Evolutionary conservation across 768 basidiomycete species (phyloP).

Genomic region (Austroboletus festivus): DNA sequence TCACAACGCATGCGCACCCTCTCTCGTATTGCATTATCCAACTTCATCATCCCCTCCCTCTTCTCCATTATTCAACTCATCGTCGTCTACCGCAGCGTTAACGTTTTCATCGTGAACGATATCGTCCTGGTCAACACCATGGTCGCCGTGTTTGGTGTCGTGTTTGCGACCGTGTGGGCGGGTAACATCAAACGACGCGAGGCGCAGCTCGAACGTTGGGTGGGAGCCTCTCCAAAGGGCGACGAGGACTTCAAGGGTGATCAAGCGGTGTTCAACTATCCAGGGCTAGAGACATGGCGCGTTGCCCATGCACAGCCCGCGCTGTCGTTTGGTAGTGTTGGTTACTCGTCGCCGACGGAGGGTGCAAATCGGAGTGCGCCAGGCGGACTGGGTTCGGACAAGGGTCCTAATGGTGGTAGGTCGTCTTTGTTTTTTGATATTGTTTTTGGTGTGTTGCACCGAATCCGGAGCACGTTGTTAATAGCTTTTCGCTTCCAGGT

Average conservation of each 20-base stretch:
- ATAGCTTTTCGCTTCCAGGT: too few relatives aligned
- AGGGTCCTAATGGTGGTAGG: slow-evolving; percentile 3
- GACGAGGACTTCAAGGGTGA: neutral
- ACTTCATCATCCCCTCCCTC: slow-evolving; percentile 31
- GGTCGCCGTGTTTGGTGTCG: slow-evolving; percentile 33
- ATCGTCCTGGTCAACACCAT: slow-evolving; percentile 30
- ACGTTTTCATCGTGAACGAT: slow-evolving; percentile 21
- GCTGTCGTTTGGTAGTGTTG: slow-evolving; percentile 6
- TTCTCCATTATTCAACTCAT: slow-evolving; percentile 31
- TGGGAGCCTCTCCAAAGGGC: neutral
- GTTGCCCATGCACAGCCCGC: slow-evolving; percentile 8
- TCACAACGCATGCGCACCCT: slow-evolving; percentile 23
- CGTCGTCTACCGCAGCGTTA: slow-evolving; percentile 27
- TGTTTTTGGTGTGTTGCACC: neutral
- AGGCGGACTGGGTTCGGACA: neutral
- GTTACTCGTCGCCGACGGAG: neutral
- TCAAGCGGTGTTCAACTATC: slow-evolving; percentile 1
- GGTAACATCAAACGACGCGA: slow-evolving; percentile 10
- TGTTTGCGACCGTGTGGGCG: slow-evolving; percentile 33
- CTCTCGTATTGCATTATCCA: slow-evolving; percentile 31
- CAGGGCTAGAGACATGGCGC: slow-evolving; percentile 20
- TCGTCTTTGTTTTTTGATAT: neutral
- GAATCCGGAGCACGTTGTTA: too few relatives aligned
- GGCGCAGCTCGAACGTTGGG: neutral
- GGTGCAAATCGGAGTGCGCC: neutral